Percentiles rank a stretch among this genome's conserved stretches.
phyloP scores from a whole-genome alignment of 805 yeast genomes.

The Saturnispora besseyi region DNA sequence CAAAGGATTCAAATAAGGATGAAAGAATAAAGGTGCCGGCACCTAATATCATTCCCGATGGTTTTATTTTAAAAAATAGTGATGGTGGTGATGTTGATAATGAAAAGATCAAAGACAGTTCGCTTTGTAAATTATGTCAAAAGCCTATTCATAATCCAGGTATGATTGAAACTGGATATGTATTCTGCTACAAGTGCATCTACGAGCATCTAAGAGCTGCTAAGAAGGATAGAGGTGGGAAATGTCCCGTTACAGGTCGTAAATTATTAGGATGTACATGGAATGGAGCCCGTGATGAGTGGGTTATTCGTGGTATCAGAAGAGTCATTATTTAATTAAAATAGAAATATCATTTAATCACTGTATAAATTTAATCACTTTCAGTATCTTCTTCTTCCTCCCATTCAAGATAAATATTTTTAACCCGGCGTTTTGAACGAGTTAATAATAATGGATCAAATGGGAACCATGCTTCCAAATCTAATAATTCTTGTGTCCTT shows the following conservation, averaged over 20 bases:
- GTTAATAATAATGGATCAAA: conserved; percentile 84
- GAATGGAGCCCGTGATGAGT: conserved; percentile 45
- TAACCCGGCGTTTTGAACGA: conserved; percentile 44
- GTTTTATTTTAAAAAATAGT: neutral
- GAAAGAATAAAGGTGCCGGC: conserved; percentile 13
- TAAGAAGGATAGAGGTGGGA: conserved; percentile 43
- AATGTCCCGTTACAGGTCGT: conserved; percentile 79
- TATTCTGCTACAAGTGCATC: conserved; percentile 83
- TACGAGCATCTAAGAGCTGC: conserved; percentile 49
- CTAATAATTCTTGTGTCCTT: conserved; percentile 64
- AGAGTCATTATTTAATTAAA: conserved; percentile 44
- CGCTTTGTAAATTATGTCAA: conserved; percentile 61
- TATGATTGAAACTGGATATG: conserved; percentile 83
- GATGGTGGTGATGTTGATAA: neutral
- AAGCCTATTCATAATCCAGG: conserved; percentile 67
- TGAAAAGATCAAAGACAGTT: conserved; percentile 6
- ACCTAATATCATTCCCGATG: neutral
- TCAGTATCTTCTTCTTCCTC: conserved; percentile 50
- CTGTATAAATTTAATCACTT: conserved; percentile 20
- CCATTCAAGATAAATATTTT: conserved; percentile 72
- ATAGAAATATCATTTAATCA: neutral
- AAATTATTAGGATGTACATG: conserved; percentile 63
- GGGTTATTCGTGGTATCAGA: conserved; percentile 71
- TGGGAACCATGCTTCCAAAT: conserved; percentile 91
- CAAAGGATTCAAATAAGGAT: conserved; percentile 28